phyloP scores from a whole-genome alignment of 805 yeast genomes.

The Komagataella mondaviorum region DNA sequence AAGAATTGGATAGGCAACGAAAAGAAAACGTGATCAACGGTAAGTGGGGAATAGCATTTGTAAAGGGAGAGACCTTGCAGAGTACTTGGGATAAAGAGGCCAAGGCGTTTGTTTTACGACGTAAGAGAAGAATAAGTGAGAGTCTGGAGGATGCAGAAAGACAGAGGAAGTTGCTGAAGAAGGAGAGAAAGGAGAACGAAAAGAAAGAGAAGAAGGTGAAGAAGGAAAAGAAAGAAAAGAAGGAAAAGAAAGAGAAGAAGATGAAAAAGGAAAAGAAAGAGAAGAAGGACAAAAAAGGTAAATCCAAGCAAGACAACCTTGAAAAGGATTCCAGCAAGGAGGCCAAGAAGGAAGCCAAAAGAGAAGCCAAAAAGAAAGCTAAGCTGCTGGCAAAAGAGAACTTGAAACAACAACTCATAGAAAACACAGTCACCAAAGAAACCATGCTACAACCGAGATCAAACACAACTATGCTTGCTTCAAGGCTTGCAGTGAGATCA shows the following conservation, averaged over 20 bases:
- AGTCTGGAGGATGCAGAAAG: slow-evolving; percentile 8
- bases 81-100: slow-evolving; percentile 69
- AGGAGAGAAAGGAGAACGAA: slow-evolving; percentile 10
- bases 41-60: slow-evolving; percentile 79
- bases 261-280: slow-evolving; percentile 16
- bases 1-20: slow-evolving; percentile 57
- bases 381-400: slow-evolving; percentile 9
- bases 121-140: slow-evolving; percentile 9
- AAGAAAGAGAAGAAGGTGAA: slow-evolving; percentile 12
- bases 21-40: slow-evolving; percentile 66
- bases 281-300: slow-evolving; percentile 13
- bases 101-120: slow-evolving; percentile 6
- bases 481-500: slow-evolving; percentile 67
- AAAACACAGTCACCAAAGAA: slow-evolving; percentile 20
- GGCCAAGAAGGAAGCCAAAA: slow-evolving; percentile 15
- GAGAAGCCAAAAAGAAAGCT: slow-evolving; percentile 13
- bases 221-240: slow-evolving; percentile 13
- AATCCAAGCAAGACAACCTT: slow-evolving; percentile 12
- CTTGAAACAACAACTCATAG: slow-evolving; percentile 11
- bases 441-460: slow-evolving; percentile 21
- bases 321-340: slow-evolving; percentile 18
- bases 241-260: slow-evolving; percentile 10
- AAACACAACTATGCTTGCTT: slow-evolving; percentile 21
- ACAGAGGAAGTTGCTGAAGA: slow-evolving; percentile 5
- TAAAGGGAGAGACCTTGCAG: slow-evolving; percentile 68